Evolutionary conservation across 305 asterid genomes (phyloP), one percentile per base, ranked within the genome.

Genomic region (Fraxinus baroniana): DNA sequence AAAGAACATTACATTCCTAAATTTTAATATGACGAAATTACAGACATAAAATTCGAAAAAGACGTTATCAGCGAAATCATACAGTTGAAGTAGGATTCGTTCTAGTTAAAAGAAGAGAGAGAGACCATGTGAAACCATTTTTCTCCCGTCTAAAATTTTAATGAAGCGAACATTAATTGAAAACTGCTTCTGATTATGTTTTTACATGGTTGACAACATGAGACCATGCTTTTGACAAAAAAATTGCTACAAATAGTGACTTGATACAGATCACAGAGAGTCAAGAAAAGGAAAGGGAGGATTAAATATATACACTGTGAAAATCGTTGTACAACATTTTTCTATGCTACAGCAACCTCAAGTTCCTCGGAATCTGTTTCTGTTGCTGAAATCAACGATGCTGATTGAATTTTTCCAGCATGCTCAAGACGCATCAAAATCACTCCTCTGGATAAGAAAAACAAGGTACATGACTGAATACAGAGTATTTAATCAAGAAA

Each of bases 391-490:
- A 96, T 96, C 78, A 96, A 83, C 7, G 98, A 96, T 74, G 97
- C 97, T 1, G 98, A 96, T 80, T 93, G 97, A 79, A 96, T 96
- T 85, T 93, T 96, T 9, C 99, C 99, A 77, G 97, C 91, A 85
- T 92, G 93, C 83, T 96, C 99, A 2, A 96, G 95, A 55, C 99
- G 94, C 99, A 96, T 96, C 88, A 96, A 85, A 82, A 94, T 94
- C 78, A 96, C 99, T 13, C 98, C 99, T 86, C 99, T 94, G 92
- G 82, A 62, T 32, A 20, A 62, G 32, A 22, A 62, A 20, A 62
- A 62, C 71, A 60, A 2, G 70, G 70, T 7, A 60, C 28, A 1
- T 60, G 70, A 20, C 15, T 60, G 70, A 20, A 60, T 20, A 60
- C 32, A 20, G 30, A 20, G 32, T 60, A 60, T 20, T 60, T 12